Conservation (phyloP, 768 basidiomycete genomes). For the Tephrocybe sp. region DNA sequence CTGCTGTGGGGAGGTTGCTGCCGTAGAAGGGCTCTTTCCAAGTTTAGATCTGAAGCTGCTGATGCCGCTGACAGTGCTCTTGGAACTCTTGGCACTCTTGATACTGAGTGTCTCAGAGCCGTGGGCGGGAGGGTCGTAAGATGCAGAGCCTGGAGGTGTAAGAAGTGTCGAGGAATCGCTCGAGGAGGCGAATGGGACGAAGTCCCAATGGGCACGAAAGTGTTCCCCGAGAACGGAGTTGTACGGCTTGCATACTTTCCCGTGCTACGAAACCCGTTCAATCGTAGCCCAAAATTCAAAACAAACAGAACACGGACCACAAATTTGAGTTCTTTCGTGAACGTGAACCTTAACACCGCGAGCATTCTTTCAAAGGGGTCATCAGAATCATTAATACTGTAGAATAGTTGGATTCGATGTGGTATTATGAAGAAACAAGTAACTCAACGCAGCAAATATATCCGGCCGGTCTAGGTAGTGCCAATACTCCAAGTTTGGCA, state of each 20-base stretch:
- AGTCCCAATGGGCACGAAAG: conserved; percentile 86
- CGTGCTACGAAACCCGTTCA: conserved; percentile 50
- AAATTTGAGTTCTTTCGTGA: conserved; percentile 94
- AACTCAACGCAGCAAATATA: conserved; percentile 82
- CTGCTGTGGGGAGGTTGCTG: conserved; percentile 51
- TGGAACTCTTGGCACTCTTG: conserved; percentile 57
- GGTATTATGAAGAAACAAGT: conserved; percentile 2
- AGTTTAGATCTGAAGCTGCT: conserved; percentile 57
- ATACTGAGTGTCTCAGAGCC: conserved; percentile 53
- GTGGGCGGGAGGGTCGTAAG: conserved; percentile 20
- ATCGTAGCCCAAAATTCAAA: conserved; percentile 5
- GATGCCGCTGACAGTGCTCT: conserved; percentile 56
- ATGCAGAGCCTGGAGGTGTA: conserved; percentile 39
- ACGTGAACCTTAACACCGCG: conserved; percentile 82
- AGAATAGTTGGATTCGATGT: conserved; percentile 1
- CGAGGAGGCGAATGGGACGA: conserved; percentile 58
- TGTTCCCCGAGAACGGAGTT: conserved; percentile 87
- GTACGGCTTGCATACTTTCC: conserved; percentile 92
- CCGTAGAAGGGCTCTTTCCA: conserved; percentile 51
- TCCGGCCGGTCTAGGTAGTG: conserved; percentile 90
- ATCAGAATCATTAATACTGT: conserved; percentile 86
- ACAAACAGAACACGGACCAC: conserved; percentile 52
- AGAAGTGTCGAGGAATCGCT: conserved; percentile 45
- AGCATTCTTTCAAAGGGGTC: conserved; percentile 96
- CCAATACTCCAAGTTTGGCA: conserved; percentile 97